phyloP scores from a whole-genome alignment of 257 asterid species.

The Solanum appendiculatum region DNA sequence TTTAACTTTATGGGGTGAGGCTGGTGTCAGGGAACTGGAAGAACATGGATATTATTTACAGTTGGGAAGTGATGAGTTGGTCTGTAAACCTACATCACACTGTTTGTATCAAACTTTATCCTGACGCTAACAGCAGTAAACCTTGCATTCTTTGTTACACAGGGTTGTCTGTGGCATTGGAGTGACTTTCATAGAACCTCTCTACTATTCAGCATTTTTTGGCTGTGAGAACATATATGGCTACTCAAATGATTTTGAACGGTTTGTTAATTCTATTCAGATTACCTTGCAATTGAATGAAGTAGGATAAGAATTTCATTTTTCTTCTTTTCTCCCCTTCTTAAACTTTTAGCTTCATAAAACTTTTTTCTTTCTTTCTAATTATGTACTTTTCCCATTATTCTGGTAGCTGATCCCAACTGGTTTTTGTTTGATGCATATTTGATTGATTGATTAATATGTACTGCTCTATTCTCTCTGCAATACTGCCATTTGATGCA shows the following conservation, averaged over 20 bases:
- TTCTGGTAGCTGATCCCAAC: background rate
- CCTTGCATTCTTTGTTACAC: constrained; percentile 17
- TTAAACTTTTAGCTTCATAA: background rate
- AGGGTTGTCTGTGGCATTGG: constrained; percentile 78
- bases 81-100: background rate
- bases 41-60: background rate
- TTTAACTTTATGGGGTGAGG: background rate
- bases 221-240: constrained; percentile 58
- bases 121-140: background rate
- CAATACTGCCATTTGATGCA: background rate
- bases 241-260: constrained; percentile 61
- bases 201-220: constrained; percentile 59
- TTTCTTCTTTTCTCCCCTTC: background rate
- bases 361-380: background rate
- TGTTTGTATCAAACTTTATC: background rate
- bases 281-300: background rate
- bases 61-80: background rate
- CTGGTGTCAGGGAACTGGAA: background rate
- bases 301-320: background rate
- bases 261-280: constrained; percentile 30
- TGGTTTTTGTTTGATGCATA: background rate
- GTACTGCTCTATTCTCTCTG: background rate
- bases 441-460: background rate
- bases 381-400: background rate
- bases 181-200: constrained; percentile 72